A percentile compares a stretch with the other conserved stretches of the same genome.
Evolutionary conservation across 257 asterid species (phyloP).

Genomic region (Scutellaria baicalensis): DNA sequence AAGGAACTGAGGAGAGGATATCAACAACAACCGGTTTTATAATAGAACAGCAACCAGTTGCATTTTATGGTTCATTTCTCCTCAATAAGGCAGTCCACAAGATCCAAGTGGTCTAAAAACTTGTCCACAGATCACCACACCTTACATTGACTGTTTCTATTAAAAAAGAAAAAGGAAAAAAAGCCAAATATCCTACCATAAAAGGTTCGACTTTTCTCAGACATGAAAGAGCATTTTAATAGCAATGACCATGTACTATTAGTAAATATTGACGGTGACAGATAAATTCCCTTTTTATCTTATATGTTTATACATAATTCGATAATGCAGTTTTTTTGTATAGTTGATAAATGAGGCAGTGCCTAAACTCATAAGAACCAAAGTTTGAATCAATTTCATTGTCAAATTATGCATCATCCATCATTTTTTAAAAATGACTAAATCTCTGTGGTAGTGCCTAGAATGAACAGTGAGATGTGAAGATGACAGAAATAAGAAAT

Average conservation of each 20-base stretch:
- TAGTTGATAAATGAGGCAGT: neutral
- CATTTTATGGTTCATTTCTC: neutral
- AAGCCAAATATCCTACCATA: neutral
- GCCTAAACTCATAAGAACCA: neutral
- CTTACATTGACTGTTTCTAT: neutral
- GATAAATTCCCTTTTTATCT: neutral
- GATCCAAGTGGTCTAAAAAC: neutral
- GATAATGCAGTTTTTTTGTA: neutral
- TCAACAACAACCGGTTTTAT: no score
- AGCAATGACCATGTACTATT: neutral
- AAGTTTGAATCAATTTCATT: neutral
- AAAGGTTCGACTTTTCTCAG: neutral
- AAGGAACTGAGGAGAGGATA: no score
- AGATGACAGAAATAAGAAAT: neutral
- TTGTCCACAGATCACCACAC: neutral
- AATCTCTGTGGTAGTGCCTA: neutral
- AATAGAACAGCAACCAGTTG: neutral
- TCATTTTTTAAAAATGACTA: neutral
- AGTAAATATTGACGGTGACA: neutral
- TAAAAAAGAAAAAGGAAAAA: neutral
- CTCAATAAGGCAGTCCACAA: neutral
- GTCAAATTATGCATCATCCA: slow-evolving; percentile 1
- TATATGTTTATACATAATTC: neutral
- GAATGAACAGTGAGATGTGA: neutral
- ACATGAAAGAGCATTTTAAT: neutral